phyloP scores from a whole-genome alignment of 2,329 filamentous ascomycete genomes.

The Sporothrix dimorphospora region DNA sequence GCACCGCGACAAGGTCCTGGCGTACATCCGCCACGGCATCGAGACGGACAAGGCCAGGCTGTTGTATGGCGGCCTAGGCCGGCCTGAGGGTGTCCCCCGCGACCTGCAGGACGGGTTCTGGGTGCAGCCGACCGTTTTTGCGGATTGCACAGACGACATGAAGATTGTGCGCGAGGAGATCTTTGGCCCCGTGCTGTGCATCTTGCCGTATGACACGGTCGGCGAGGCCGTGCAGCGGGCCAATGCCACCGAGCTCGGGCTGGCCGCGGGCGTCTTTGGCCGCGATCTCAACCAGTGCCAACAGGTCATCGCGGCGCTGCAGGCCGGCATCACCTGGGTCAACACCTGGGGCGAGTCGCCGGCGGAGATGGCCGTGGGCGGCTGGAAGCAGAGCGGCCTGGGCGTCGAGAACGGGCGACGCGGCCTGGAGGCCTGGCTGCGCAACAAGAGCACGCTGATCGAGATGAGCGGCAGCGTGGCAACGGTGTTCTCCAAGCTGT shows the following conservation, averaged over 20 bases:
- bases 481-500: conserved; percentile 75
- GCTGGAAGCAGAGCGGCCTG: conserved; percentile 88
- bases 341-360: conserved; percentile 94
- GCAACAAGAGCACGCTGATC: conserved; percentile 85
- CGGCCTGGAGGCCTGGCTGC: conserved; percentile 79
- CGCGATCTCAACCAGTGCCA: conserved; percentile 75
- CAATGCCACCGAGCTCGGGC: conserved; percentile 75
- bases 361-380: conserved; percentile 89
- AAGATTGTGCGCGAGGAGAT: conserved; percentile 80
- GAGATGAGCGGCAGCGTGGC: conserved; percentile 74
- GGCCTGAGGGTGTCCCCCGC: conserved; percentile 52
- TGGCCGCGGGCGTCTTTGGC: conserved; percentile 84
- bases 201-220: conserved; percentile 72
- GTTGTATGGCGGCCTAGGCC: conserved; percentile 66
- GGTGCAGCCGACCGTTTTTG: conserved; percentile 83
- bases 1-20: conserved; percentile 77
- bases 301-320: conserved; percentile 67
- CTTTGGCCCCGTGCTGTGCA: conserved; percentile 84
- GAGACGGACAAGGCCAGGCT: conserved; percentile 73
- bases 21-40: conserved; percentile 76
- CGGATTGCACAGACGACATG: conserved; percentile 83
- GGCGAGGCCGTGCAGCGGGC: conserved; percentile 73
- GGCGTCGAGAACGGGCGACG: conserved; percentile 83
- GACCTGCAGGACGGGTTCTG: conserved; percentile 71
- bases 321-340: conserved; percentile 89